These are phyloP conservation scores for Daldinia eschscholtzii DNA, from an alignment of 2,329 filamentous ascomycete species.

Conservation along the genomic window DNA sequence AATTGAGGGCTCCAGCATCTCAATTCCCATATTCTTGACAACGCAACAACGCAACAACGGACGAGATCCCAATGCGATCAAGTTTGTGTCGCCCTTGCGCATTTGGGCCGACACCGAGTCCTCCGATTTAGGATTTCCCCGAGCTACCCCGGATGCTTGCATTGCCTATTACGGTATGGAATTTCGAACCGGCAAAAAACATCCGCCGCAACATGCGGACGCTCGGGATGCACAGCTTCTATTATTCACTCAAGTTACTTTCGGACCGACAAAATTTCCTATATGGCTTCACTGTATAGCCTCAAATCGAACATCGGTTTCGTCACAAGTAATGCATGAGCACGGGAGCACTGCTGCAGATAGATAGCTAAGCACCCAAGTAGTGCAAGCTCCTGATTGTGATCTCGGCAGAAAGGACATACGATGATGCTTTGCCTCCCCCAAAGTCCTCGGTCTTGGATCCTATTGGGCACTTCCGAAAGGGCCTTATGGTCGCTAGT, in stretches of 20 bases:
- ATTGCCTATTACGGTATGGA: constrained; percentile 31
- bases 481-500: neutral
- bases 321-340: constrained; percentile 12
- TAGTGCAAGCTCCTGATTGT: constrained; percentile 11
- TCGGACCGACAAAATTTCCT: constrained; percentile 16
- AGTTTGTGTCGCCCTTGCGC: constrained; percentile 29
- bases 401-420: constrained; percentile 26
- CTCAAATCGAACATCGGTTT: constrained; percentile 9
- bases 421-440: constrained; percentile 35
- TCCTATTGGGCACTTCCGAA: constrained; percentile 33
- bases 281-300: constrained; percentile 27
- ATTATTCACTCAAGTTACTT: neutral
- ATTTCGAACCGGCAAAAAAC: constrained; percentile 14
- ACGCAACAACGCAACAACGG: constrained; percentile 5
- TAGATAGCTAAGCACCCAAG: constrained; percentile 24
- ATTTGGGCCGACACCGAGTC: constrained; percentile 40
- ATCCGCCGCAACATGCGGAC: constrained; percentile 19
- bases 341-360: constrained; percentile 25
- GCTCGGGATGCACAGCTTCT: constrained; percentile 9
- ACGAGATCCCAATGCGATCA: constrained; percentile 21
- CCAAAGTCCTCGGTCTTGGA: constrained; percentile 20
- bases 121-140: constrained; percentile 40
- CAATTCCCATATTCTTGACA: constrained; percentile 1
- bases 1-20: constrained; percentile 44
- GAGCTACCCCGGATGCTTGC: constrained; percentile 31